Base-by-base conservation (phyloP, 1,139 yeast species). In the Taphrina deformans region DNA sequence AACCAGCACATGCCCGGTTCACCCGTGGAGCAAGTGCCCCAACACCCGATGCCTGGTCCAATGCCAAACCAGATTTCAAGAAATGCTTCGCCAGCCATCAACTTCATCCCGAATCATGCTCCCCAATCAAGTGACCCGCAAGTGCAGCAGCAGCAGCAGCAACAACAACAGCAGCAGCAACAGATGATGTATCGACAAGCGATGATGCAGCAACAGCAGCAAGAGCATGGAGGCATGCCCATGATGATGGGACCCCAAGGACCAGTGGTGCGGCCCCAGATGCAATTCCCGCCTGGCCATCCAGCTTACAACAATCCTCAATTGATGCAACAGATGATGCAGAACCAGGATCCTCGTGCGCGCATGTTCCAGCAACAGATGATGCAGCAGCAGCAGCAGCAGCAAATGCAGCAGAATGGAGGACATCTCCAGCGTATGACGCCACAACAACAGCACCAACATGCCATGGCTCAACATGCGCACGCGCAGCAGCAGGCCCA, bases 1-100 rank as follows among this genome's bases (percentile, higher is more conserved):
- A 74, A 74, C 62, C 75, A 73, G 65, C 71, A 72, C n/a, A 68
- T 70, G 9, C 75, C 76, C 2, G 73, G 71, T 24, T 73, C 76
- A 7, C 76, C 76, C 5, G 64, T 67, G 97, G 97, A 92, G 91
- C 90, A 67, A 90, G 89, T 3, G 88, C 86, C 69, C 88, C 96
- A 12, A 50, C 68, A 61, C 10, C 33, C 41, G 9, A 38, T 59
- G 50, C 56, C 51, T 10, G 53, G 21, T 16, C 56, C 51, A 16
- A 35, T 53, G 64, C 67, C 67, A 35, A 52, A 35, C n/a, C 64
- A 51, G 55, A 48, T 59, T 29, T 51, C 40, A 9, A 63, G 66
- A 9, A 62, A 59, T 29, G 62, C 56, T 27, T 41, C 65, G 21
- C 67, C 55, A 21, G 65, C 63, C 65, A 35, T 68, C 67, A 29